Conservation (phyloP, 225 moss, liverwort and hornwort genomes). For the Neckera pumila region DNA sequence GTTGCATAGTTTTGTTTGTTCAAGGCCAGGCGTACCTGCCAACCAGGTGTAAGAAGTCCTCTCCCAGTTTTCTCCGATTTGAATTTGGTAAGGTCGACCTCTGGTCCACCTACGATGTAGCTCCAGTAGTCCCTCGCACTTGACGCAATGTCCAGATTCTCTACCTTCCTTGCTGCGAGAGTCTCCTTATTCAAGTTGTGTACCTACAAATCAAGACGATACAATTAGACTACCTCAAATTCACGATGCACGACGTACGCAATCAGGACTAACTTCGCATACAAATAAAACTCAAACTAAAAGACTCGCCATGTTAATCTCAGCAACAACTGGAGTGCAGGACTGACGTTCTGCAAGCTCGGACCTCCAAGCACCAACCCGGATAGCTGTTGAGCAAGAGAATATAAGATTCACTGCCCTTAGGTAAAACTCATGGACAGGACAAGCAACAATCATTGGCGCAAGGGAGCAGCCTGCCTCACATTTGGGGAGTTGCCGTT, state of each 20-base stretch:
- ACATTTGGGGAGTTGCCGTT: conserved; percentile 68
- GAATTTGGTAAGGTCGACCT: conserved; percentile 65
- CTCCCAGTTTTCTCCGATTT: conserved; percentile 67
- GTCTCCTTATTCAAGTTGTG: conserved; percentile 36
- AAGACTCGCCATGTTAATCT: neutral
- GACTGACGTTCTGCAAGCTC: neutral
- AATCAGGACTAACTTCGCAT: neutral
- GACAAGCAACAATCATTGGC: neutral
- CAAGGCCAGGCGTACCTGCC: conserved; percentile 52
- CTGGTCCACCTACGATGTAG: conserved; percentile 74
- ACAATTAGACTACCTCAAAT: neutral
- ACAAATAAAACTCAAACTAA: neutral
- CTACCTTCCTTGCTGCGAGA: conserved; percentile 68
- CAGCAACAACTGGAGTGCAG: neutral
- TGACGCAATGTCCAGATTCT: conserved; percentile 66
- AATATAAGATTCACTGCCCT: neutral
- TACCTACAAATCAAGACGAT: conserved; percentile 4
- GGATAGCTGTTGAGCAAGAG: neutral
- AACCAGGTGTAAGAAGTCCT: conserved; percentile 60
- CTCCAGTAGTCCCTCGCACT: conserved; percentile 78
- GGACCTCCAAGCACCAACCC: neutral
- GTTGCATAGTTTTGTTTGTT: neutral
- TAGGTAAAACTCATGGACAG: neutral
- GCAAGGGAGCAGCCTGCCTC: conserved; percentile 1
- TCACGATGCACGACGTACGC: neutral